Evolutionary conservation across 129 eudicot species (phyloP), one percentile per base, ranked within the genome.

Genomic region (Oenanthe sinensis): DNA sequence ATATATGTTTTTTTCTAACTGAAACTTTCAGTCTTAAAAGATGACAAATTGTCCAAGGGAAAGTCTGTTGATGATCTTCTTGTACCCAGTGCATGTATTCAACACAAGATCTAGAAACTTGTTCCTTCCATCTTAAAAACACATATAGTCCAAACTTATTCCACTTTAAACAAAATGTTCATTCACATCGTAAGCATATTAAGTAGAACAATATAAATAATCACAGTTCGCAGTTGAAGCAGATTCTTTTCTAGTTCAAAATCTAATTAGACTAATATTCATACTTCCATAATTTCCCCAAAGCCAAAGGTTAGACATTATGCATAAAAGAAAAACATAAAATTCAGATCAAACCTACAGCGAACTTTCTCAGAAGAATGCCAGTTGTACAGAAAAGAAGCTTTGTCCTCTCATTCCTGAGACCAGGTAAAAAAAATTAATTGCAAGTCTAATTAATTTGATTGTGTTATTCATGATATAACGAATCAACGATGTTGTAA

Each of bases 361-460:
- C 90, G 67, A 95, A 77, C 90, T 87, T 92, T 90, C 99, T 85
- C 83, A 92, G 79, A 81, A 95, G 96, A 85, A 95, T 95, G 76
- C 99, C 99, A 68, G 99, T 95, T 39, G 99, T 95, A 85, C 99
- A 95, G 83, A 95, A 95, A 42, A 95, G 96, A 85, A 95, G 99
- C 89, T 92, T 95, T 72, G 99, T 95, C 77, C 91, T 83, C 83
- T 91, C 99, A 84, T 87, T 90, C 92, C 99, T 95, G 75, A 45
- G 55, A 75, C 63, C 63, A 85, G 30, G 39, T 33, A 19, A 47
- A 39, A 50, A 46, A 75, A 62, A 46, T 58, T 8, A 67, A 68
- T 33, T 13, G 50, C 26, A 49, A 76, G 71, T 47, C 52, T 48
- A 30, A 10, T 5, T 26, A 50, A 50, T 47, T 39, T 72, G 20